phyloP scores from a whole-genome alignment of 1,139 yeast species.

The Debaryomyces singareniensis region DNA sequence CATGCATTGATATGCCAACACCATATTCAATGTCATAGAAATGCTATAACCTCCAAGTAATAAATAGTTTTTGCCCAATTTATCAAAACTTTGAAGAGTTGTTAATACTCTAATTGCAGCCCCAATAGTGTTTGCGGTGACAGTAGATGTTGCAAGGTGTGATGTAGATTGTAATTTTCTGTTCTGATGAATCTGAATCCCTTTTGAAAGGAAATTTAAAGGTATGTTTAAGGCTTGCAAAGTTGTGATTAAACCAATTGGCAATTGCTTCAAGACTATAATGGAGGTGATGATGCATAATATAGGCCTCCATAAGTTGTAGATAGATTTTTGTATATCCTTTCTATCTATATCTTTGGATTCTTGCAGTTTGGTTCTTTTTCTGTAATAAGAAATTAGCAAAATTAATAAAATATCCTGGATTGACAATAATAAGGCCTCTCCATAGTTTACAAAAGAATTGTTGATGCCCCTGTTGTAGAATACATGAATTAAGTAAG shows the following conservation, averaged over 20 bases:
- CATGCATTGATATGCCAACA: conserved; percentile 28
- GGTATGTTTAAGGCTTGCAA: conserved; percentile 52
- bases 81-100: conserved; percentile 31
- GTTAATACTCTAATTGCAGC: conserved; percentile 54
- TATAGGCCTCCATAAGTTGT: conserved; percentile 19
- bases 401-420: conserved; percentile 35
- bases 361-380: conserved; percentile 13
- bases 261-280: conserved; percentile 27
- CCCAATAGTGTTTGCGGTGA: conserved; percentile 51
- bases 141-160: conserved; percentile 48
- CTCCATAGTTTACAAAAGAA: conserved; percentile 38
- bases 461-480: conserved; percentile 32
- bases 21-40: conserved; percentile 26
- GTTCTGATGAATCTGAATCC: conserved; percentile 52
- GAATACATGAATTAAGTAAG: conserved; percentile 35
- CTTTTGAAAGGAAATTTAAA: conserved; percentile 42
- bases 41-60: conserved; percentile 31
- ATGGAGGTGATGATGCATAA: conserved; percentile 24
- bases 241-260: conserved; percentile 21
- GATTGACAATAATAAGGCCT: conserved; percentile 32
- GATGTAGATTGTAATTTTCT: conserved; percentile 44
- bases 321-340: conserved; percentile 14
- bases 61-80: conserved; percentile 21
- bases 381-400: conserved; percentile 30
- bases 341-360: conserved; percentile 10